phyloP scores from a whole-genome alignment of 2,329 filamentous ascomycete genomes.

The Pseudogymnoascus sp. region DNA sequence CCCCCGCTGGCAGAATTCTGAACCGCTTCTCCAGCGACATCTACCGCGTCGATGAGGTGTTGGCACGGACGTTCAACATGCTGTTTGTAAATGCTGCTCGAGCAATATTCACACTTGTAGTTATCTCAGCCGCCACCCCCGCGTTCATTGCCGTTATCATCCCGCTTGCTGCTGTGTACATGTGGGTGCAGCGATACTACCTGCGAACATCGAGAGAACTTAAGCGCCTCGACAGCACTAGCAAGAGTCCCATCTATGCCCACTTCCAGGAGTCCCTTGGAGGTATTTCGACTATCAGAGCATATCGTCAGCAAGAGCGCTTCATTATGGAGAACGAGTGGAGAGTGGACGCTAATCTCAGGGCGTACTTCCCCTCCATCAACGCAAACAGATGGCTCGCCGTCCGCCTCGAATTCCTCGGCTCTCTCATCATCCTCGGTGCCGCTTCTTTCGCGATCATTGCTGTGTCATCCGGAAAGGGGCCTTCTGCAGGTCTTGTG shows the following conservation, averaged over 20 bases:
- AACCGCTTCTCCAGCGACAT: conserved; percentile 89
- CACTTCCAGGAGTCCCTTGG: conserved; percentile 97
- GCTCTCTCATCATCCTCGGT: conserved; percentile 83
- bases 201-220: conserved; percentile 91
- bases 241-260: conserved; percentile 90
- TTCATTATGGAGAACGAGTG: conserved; percentile 95
- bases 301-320: conserved; percentile 78
- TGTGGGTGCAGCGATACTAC: conserved; percentile 95
- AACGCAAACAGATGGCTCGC: conserved; percentile 93
- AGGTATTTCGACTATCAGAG: conserved; percentile 89
- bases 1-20: conserved; percentile 88
- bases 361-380: conserved; percentile 92
- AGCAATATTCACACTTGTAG: conserved; percentile 73
- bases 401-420: conserved; percentile 89
- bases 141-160: conserved; percentile 73
- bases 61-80: conserved; percentile 98
- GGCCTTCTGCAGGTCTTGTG: conserved; percentile 64
- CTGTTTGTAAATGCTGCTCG: conserved; percentile 68
- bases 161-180: conserved; percentile 71
- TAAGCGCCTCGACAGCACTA: conserved; percentile 91
- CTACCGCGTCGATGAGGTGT: conserved; percentile 80
- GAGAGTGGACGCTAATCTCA: conserved; percentile 89
- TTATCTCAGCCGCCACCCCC: conserved; percentile 77
- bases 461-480: conserved; percentile 61
- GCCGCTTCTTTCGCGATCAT: conserved; percentile 77